These are phyloP conservation scores for Leucogyrophana mollusca DNA, from an alignment of 768 basidiomycete species.

Conservation along the genomic window DNA sequence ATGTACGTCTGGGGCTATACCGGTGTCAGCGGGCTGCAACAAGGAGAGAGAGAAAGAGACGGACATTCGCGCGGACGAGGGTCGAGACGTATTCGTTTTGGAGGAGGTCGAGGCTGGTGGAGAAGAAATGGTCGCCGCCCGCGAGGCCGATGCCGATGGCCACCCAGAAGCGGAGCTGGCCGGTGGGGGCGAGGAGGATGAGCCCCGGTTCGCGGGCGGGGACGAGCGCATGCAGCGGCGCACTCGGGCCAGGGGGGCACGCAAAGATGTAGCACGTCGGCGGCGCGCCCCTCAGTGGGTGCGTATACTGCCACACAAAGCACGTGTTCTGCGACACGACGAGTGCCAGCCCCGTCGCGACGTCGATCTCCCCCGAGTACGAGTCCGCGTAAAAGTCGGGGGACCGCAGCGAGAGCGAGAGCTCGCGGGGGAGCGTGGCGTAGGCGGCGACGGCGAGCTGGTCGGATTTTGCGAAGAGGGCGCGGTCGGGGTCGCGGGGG, in stretches of 20 bases:
- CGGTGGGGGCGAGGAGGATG: conserved; percentile 69
- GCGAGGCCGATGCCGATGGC: conserved; percentile 82
- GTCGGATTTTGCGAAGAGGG: conserved; percentile 69
- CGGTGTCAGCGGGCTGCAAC: conserved; percentile 6
- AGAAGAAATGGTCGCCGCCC: conserved; percentile 64
- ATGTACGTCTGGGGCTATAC: conserved; percentile 63
- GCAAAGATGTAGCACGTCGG: conserved; percentile 84
- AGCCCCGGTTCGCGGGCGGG: conserved; percentile 80
- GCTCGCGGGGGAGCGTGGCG: conserved; percentile 68
- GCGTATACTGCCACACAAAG: conserved; percentile 84
- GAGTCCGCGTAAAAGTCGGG: conserved; percentile 69
- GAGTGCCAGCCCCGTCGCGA: conserved; percentile 69
- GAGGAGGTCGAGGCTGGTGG: conserved; percentile 39
- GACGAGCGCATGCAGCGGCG: conserved; percentile 52
- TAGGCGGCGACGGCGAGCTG: conserved; percentile 68
- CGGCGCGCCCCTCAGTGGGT: no score
- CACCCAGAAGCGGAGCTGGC: conserved; percentile 85
- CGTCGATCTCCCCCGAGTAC: conserved; percentile 72
- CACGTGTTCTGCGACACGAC: conserved; percentile 71
- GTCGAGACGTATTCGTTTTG: conserved; percentile 64
- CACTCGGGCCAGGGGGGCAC: conserved; percentile 61
- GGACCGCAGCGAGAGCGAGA: conserved; percentile 66
- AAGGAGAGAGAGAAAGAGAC: conserved; percentile 20
- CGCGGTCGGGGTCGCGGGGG: conserved; percentile 32
- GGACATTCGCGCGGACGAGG: conserved; percentile 63